Evolutionary conservation across 306 rosid species (phyloP), one percentile per base, ranked within the genome.

Genomic region (Quercus berberidifolia): DNA sequence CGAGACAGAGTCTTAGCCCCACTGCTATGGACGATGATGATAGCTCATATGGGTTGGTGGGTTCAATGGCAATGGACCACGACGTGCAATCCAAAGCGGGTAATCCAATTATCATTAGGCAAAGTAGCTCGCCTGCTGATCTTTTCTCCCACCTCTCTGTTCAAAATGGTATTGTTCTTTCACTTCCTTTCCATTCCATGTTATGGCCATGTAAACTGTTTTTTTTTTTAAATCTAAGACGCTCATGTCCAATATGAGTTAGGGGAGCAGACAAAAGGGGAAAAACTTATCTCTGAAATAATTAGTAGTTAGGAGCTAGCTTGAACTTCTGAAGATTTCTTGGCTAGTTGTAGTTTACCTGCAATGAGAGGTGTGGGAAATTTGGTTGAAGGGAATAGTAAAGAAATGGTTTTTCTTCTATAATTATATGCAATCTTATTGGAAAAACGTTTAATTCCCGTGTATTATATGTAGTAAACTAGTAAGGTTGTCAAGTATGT

Each of bases 111-210:
- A 86, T 91, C 75, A 75, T 80, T 33, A 83, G 96, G 64, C 94
- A 87, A 74, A 92, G 79, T 79, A 91, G 93, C 85, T 86, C 88
- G 11, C 87, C 95, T 83, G 85, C 90, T 28, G 88, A 81, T 0
- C 86, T 90, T 84, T 90, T 88, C 87, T 72, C 91, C 69, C 87
- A 85, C 75, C 51, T 76, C 78, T 83, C 92, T 79, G 79, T 87
- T 78, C 89, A 71, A 51, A 90, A 87, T 83, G 95, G 95, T 92
- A 87, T 52, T 75, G 5, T 75, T 76, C 78, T 64, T 76, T 52
- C n/a, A 59, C 75, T 54, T 57, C 26, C 23, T 19, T 1, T 26
- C 7, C n/a, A 62, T 64, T n/a, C 4, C 19, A 23, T 19, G 52
- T 73, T 10, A 6, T 8, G 23, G 23, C 28, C 14, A 9, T 58